phyloP scores from a whole-genome alignment of 768 basidiomycete genomes.

The Leccinum longicurvipes region DNA sequence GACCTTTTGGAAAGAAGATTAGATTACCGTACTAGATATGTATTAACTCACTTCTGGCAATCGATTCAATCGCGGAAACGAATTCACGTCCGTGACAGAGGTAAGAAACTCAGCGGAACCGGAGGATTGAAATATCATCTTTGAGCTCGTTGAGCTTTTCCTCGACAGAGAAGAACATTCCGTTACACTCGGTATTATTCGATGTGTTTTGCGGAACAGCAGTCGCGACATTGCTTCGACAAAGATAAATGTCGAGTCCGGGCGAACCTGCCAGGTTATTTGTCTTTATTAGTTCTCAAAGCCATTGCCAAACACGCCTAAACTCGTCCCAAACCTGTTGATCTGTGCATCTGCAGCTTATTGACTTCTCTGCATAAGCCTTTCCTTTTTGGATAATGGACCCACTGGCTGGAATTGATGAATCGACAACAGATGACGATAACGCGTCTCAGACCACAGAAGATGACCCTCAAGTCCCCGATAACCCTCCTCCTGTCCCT shows the following conservation, averaged over 20 bases:
- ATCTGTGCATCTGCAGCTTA: background rate
- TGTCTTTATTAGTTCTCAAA: constrained; percentile 23
- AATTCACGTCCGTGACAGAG: constrained; percentile 16
- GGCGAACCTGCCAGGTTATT: constrained; percentile 7
- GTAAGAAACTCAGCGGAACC: constrained; percentile 29
- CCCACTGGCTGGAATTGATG: constrained; percentile 31
- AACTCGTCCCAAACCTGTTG: constrained; percentile 14
- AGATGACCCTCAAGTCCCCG: constrained; percentile 76
- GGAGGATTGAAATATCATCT: constrained; percentile 20
- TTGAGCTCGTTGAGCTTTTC: constrained; percentile 11
- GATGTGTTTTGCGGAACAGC: background rate
- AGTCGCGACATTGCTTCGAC: background rate
- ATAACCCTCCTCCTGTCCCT: constrained; percentile 46
- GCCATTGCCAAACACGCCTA: constrained; percentile 21
- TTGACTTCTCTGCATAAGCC: background rate
- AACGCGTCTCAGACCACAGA: constrained; percentile 82
- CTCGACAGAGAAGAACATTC: background rate
- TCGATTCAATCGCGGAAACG: constrained; percentile 15
- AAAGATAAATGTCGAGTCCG: background rate
- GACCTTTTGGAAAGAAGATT: constrained; percentile 13
- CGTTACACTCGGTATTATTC: background rate
- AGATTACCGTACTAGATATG: background rate
- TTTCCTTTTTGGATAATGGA: constrained; percentile 16
- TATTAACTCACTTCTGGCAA: constrained; percentile 29
- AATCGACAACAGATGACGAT: constrained; percentile 54